phyloP scores from a whole-genome alignment of 23 red algal genomes.

The Agarophyton chilense region DNA sequence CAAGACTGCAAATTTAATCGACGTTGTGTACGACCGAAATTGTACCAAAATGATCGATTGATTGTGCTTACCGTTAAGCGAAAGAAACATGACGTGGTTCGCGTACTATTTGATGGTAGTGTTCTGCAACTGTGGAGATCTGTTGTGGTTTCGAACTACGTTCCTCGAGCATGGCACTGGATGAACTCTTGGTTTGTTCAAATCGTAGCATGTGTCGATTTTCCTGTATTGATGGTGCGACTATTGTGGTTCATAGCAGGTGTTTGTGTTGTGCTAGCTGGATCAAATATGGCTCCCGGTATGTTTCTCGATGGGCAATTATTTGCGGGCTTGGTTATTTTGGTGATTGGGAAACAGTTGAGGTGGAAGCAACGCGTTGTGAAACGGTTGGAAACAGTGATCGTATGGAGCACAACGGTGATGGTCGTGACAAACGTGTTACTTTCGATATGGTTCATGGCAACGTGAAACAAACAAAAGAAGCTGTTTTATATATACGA shows the following conservation, averaged over 20 bases:
- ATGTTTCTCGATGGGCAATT: conserved; percentile 70
- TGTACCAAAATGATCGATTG: conserved; percentile 27
- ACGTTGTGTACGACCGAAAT: conserved; percentile 14
- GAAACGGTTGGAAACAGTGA: neutral
- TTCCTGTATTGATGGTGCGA: conserved; percentile 10
- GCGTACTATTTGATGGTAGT: conserved; percentile 60
- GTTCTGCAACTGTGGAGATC: conserved; percentile 26
- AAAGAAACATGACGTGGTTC: neutral
- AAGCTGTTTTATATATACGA: neutral
- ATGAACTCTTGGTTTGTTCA: neutral
- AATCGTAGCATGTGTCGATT: conserved; percentile 6
- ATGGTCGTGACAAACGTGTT: conserved; percentile 37
- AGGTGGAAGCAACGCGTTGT: neutral
- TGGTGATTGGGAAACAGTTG: neutral
- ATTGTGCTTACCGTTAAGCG: conserved; percentile 25
- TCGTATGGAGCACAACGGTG: conserved; percentile 24
- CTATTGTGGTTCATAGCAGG: conserved; percentile 48
- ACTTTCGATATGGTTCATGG: conserved; percentile 20
- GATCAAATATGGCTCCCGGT: conserved; percentile 76
- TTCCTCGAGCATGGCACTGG: conserved; percentile 32
- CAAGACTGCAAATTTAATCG: neutral
- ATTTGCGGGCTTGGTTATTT: conserved; percentile 16
- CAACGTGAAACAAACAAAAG: neutral
- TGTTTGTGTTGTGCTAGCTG: conserved; percentile 56
- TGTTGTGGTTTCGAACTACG: conserved; percentile 45